A percentile compares a stretch with the other conserved stretches of the same genome.
Evolutionary conservation across 768 basidiomycete species (phyloP).

Genomic region (Boletus pseudopeckii): DNA sequence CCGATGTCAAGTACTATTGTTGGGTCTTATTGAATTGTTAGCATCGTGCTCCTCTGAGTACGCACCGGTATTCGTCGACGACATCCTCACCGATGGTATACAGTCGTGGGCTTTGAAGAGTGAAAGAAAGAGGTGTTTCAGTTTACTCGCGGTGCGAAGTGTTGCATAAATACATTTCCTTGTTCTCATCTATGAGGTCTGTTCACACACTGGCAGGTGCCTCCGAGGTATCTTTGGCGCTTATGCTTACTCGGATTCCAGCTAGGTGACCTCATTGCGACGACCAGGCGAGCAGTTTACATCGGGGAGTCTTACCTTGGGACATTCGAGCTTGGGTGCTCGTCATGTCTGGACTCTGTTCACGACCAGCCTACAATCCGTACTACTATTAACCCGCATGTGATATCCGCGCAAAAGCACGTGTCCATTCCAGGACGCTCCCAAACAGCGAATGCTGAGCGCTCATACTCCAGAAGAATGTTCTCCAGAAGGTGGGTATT

Average conservation of each 20-base stretch:
- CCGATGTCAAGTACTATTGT: not conserved
- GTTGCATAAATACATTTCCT: not conserved
- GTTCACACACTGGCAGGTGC: too few relatives aligned
- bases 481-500: slow-evolving; percentile 26
- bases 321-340: too few relatives aligned
- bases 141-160: not conserved
- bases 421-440: not conserved
- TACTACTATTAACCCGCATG: not conserved
- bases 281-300: not conserved
- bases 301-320: too few relatives aligned
- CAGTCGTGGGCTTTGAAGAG: not conserved
- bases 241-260: too few relatives aligned
- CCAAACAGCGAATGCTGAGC: too few relatives aligned
- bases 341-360: not conserved
- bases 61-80: not conserved
- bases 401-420: not conserved
- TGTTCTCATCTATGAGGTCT: not conserved
- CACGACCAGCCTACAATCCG: not conserved
- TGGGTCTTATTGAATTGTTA: not conserved
- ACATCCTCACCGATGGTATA: not conserved
- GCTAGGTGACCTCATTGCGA: not conserved
- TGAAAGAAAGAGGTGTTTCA: not conserved
- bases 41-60: not conserved
- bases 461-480: not conserved
- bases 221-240: not conserved